phyloP scores from a whole-genome alignment of 441 rosid genomes.

The Capsella rubella region DNA sequence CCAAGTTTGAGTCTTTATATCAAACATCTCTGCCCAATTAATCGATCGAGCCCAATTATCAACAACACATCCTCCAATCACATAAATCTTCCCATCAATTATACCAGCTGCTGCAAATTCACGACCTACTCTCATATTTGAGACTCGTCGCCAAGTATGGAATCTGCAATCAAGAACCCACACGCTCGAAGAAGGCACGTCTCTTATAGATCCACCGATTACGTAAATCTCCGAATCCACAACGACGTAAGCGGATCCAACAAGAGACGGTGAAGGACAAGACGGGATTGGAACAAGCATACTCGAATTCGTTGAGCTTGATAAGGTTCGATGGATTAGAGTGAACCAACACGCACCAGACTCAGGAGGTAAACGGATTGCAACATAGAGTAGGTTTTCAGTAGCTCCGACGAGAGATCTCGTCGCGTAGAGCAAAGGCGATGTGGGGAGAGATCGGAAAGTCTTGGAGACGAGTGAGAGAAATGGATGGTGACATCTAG shows the following conservation, averaged over 20 bases:
- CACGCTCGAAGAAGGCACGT: constrained; percentile 68
- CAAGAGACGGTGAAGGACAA: constrained; percentile 54
- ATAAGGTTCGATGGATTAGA: constrained; percentile 43
- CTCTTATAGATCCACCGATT: constrained; percentile 73
- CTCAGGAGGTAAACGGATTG: constrained; percentile 53
- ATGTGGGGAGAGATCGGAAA: constrained; percentile 61
- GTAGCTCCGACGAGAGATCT: constrained; percentile 60
- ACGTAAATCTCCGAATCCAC: constrained; percentile 63
- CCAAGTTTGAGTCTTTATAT: constrained; percentile 61
- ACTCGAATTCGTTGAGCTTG: background rate
- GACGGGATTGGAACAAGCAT: constrained; percentile 59
- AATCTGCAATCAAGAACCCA: constrained; percentile 77
- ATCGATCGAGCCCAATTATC: constrained; percentile 71
- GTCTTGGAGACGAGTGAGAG: constrained; percentile 74
- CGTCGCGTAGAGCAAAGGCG: constrained; percentile 61
- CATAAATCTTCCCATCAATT: constrained; percentile 63
- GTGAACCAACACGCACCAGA: constrained; percentile 61
- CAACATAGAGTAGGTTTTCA: constrained; percentile 59
- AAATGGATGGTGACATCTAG: constrained; percentile 62
- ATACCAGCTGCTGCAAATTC: constrained; percentile 85
- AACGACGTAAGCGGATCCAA: constrained; percentile 69
- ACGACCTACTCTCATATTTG: constrained; percentile 67
- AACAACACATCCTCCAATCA: constrained; percentile 83
- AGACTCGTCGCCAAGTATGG: constrained; percentile 62
- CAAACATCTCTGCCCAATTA: constrained; percentile 87